Evolutionary conservation across 257 asterid species (phyloP), one percentile per base, ranked within the genome.

Genomic region (Solanum pinnatisectum): DNA sequence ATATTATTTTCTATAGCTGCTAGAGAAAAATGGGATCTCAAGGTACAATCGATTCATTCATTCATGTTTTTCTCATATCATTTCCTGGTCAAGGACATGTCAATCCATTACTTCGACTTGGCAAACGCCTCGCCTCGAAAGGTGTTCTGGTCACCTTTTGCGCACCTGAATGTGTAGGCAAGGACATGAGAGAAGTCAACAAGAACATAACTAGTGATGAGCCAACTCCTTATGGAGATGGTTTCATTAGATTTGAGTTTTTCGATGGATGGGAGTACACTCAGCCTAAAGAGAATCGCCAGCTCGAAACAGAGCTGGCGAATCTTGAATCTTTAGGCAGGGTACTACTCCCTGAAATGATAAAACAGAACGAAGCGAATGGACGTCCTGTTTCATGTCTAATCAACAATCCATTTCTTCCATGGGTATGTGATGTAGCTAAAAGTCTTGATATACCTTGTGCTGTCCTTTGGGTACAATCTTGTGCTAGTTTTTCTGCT

Each of bases 41-140:
- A n/a, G 33, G 71, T 63, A 4, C 14, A 23, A 23, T 60, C 1
- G 56, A 27, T 60, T 37, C 87, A n/a, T 52, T 86, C 65, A 88
- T 87, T 39, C 99, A 96, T 46, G 90, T 91, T 3, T 90, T 93
- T 87, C 84, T 94, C 87, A 96, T 96, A 0, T 94, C 94, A 2
- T 95, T 94, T 82, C 98, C 98, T 0, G 97, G 94, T 1, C 98
- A 94, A 86, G 99, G 99, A 32, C 98, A 96, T 84, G 91, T 95
- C 3, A 96, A 95, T 78, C 98, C 99, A 6, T 92, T 96, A 16
- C 98, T 96, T 83, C 90, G 98, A 13, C 90, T 96, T 11, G 97
- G 90, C 87, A 95, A 92, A 73, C 92, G 93, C 22, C 98, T 96
- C 37, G 98, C 98, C 18, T 56, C 90, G 6, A 90, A 83, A 49